Percentiles rank a stretch among this genome's conserved stretches.
Conservation (phyloP, 2,329 filamentous ascomycete species). For the Pyrenochaeta sp. region DNA sequence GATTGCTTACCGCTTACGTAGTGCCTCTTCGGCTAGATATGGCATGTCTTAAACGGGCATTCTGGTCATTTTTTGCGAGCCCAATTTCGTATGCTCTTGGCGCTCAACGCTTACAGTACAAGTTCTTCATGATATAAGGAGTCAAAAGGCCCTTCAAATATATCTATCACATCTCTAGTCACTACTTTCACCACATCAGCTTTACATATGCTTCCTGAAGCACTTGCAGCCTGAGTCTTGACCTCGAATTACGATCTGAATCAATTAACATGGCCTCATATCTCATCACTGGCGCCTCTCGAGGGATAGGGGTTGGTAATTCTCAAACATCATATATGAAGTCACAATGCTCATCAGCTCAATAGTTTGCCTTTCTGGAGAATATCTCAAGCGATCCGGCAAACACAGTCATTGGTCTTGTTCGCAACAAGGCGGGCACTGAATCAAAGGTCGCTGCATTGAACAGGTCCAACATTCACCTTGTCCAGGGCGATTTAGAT, state of each 20-base stretch:
- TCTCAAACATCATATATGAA: not conserved
- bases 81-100: not conserved
- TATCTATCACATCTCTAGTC: not conserved
- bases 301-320: conserved; percentile 40
- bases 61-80: conserved; percentile 4
- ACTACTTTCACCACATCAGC: not conserved
- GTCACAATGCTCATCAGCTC: not conserved
- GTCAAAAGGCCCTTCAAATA: not conserved
- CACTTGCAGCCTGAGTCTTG: not conserved
- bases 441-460: conserved; percentile 12
- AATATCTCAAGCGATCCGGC: conserved; percentile 35
- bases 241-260: not conserved
- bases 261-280: conserved; percentile 38
- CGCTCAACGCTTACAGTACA: not conserved
- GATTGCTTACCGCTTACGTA: not conserved
- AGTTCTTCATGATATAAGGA: not conserved
- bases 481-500: conserved; percentile 50
- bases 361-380: conserved; percentile 40
- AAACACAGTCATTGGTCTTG: conserved; percentile 47
- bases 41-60: not conserved
- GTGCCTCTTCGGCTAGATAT: not conserved
- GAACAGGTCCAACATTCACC: conserved; percentile 45
- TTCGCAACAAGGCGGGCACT: conserved; percentile 30
- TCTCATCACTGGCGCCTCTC: conserved; percentile 43
- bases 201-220: not conserved